Conservation (phyloP, 495 filamentous ascomycete species). For the Aspergillus sclerotioniger region DNA sequence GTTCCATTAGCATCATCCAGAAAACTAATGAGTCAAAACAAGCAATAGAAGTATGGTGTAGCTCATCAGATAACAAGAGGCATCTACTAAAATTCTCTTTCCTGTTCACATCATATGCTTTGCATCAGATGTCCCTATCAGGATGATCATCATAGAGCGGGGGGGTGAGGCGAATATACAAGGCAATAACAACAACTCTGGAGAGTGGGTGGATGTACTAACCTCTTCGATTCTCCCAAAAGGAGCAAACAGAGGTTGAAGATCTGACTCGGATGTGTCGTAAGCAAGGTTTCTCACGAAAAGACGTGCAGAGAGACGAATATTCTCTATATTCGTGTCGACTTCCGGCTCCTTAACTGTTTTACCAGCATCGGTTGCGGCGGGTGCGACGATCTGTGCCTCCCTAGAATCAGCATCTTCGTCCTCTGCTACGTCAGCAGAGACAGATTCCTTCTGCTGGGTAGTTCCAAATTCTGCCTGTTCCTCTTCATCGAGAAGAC, state of each 20-base stretch:
- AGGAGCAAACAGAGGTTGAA: slow-evolving; percentile 64
- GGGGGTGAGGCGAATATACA: slow-evolving; percentile 5
- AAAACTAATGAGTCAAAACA: slow-evolving; percentile 37
- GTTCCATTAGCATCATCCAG: slow-evolving; percentile 38
- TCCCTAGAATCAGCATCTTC: slow-evolving; percentile 19
- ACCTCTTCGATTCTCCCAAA: slow-evolving; percentile 87
- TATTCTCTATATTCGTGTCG: slow-evolving; percentile 43
- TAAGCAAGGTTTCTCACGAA: slow-evolving; percentile 92
- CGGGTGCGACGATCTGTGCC: slow-evolving; percentile 7
- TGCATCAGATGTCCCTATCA: slow-evolving; percentile 99
- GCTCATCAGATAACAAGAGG: slow-evolving; percentile 61
- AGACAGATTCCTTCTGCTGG: slow-evolving; percentile 6
- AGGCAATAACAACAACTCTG: slow-evolving; percentile 1
- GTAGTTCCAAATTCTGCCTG: slow-evolving; percentile 31
- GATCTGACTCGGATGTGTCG: slow-evolving; percentile 70
- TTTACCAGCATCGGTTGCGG: slow-evolving; percentile 16
- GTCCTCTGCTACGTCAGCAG: slow-evolving; percentile 25
- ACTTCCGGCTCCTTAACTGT: slow-evolving; percentile 19
- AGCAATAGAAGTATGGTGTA: slow-evolving; percentile 25
- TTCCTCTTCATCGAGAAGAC: slow-evolving; percentile 71
- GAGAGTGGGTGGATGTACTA: slow-evolving; percentile 37
- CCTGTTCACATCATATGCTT: slow-evolving; percentile 63
- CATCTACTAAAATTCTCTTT: slow-evolving; percentile 78
- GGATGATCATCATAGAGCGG: slow-evolving; percentile 78
- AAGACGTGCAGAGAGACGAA: slow-evolving; percentile 58